Evolutionary conservation across 169 alveolate species (phyloP), one percentile per base, ranked within the genome.

Genomic region (Plasmodium knowlesi): DNA sequence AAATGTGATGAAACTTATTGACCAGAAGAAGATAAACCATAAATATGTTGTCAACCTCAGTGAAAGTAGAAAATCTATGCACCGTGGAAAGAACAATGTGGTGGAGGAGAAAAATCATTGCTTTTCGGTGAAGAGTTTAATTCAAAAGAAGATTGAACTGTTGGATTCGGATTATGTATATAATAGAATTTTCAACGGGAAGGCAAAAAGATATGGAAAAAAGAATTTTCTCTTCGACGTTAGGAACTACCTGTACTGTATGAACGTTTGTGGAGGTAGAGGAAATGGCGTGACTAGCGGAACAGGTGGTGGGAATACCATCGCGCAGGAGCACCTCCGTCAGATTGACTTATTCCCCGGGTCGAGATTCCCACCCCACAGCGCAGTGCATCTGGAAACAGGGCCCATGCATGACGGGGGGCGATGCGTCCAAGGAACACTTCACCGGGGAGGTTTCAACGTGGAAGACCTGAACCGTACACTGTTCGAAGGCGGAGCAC

Each of bases 1-100:
- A 70, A 84, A 95, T 84, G 78, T 93, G 34, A 19, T 96, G 30
- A 92, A 94, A 19, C 16, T 78, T 16, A 41, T 96, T 19, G 39
- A n/a, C 10, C 83, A 67, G 72, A 78, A 46, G 34, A 57, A 50
- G 30, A 54, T 79, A 12, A 16, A 89, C 71, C 82, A 89, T 19
- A 79, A 67, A 22, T 89, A 89, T 89, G 25, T 89, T 0, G 53
- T 89, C 3, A 89, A 89, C 57, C 12, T 89, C 12, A 39, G 37
- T 67, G 89, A 78, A 16, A 2, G 6, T 1, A 25, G 43, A 4
- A 12, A 12, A 22, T 19, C 14, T 19, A 3, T 19, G 30, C 46
- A 71, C 6, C 74, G 32, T n/a, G 73, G 32, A 3, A 9, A 43
- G 1, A 54, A 76, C n/a, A 89, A n/a, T 10, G 61, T 79, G 19